phyloP scores from a whole-genome alignment of 23 red algal species.

The Gracilaria caudata region DNA sequence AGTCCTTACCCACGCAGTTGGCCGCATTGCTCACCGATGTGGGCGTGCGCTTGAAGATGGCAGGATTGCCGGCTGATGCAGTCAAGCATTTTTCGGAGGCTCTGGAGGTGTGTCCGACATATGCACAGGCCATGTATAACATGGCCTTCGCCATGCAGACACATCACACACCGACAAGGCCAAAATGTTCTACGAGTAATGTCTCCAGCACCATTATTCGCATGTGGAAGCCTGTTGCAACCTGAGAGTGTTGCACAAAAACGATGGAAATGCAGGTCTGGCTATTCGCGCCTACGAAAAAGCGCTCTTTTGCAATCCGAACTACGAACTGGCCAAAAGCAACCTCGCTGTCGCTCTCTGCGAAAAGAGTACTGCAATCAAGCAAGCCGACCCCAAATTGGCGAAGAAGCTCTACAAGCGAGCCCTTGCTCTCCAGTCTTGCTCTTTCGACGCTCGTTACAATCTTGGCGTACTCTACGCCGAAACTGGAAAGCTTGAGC shows the following conservation, averaged over 20 bases:
- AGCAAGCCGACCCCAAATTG: slow-evolving; percentile 25
- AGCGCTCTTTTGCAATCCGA: slow-evolving; percentile 64
- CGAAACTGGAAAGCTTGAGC: slow-evolving; percentile 72
- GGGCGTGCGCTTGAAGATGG: slow-evolving; percentile 76
- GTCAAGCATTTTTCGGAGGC: slow-evolving; percentile 72
- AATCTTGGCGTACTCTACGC: slow-evolving; percentile 83
- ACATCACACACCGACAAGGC: slow-evolving; percentile 41
- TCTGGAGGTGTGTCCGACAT: slow-evolving; percentile 64
- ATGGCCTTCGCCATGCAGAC: slow-evolving; percentile 73
- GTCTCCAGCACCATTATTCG: slow-evolving; percentile 39
- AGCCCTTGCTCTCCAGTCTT: slow-evolving; percentile 65
- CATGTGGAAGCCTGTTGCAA: slow-evolving; percentile 81
- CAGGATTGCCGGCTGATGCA: slow-evolving; percentile 70
- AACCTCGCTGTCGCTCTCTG: slow-evolving; percentile 78
- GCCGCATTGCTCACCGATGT: slow-evolving; percentile 83
- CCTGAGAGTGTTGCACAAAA: slow-evolving; percentile 73
- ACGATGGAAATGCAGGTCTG: slow-evolving; percentile 51
- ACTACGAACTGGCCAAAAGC: slow-evolving; percentile 76
- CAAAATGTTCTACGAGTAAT: slow-evolving; percentile 54
- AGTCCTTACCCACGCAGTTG: slow-evolving; percentile 8
- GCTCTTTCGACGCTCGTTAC: slow-evolving; percentile 77
- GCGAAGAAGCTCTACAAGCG: slow-evolving; percentile 71
- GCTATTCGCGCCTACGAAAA: slow-evolving; percentile 76
- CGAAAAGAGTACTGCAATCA: slow-evolving; percentile 64
- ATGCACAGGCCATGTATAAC: slow-evolving; percentile 84